These are phyloP conservation scores for Jaltomata sinuosa DNA, from an alignment of 257 asterid species.

Conservation along the genomic window DNA sequence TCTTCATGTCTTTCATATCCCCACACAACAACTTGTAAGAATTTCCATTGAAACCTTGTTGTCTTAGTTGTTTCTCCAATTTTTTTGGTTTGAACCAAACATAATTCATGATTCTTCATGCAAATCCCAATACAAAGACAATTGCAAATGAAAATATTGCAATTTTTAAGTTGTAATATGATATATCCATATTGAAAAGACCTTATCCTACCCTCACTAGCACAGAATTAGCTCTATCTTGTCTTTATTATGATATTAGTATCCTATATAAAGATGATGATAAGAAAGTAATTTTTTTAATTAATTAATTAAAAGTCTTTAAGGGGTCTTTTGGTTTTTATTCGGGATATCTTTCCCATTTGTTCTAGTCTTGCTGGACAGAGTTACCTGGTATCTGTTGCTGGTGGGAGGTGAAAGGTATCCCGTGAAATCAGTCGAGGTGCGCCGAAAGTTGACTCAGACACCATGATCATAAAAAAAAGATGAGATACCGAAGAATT, in stretches of 20 bases:
- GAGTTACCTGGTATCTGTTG: too few relatives aligned
- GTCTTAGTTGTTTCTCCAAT: conserved; percentile 16
- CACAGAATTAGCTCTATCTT: background rate
- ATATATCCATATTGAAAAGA: background rate
- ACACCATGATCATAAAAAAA: too few relatives aligned
- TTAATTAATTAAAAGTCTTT: background rate
- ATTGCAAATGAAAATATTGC: background rate
- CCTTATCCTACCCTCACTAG: background rate
- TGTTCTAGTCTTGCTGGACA: too few relatives aligned
- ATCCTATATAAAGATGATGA: background rate
- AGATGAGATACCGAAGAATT: background rate
- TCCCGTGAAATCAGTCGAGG: too few relatives aligned
- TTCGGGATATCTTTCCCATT: too few relatives aligned
- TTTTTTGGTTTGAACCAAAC: conserved; percentile 23
- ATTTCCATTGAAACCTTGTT: conserved; percentile 20
- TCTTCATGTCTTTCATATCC: conserved; percentile 11
- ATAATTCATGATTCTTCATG: conserved; percentile 15
- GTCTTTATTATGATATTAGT: background rate
- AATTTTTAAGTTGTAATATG: background rate
- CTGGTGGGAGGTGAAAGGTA: too few relatives aligned
- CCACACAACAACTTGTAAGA: conserved; percentile 16
- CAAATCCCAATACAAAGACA: background rate
- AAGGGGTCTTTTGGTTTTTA: background rate
- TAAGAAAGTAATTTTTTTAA: background rate
- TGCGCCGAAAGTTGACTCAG: too few relatives aligned